Evolutionary conservation across 2,329 filamentous ascomycete species (phyloP).

Genomic region (Microsporum audouinii): DNA sequence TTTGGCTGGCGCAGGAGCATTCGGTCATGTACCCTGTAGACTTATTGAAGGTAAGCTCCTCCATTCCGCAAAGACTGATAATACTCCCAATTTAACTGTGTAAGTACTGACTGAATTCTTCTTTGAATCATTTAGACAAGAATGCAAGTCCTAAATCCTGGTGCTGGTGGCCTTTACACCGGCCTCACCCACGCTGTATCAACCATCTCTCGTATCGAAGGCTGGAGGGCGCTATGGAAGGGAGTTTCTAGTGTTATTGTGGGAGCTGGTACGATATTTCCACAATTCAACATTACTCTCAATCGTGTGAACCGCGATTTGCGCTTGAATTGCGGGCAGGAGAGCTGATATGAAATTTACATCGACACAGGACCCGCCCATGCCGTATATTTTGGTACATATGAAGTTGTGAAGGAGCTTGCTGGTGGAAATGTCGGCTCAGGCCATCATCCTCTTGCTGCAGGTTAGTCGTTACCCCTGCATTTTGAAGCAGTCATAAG

Average conservation of each 20-base stretch:
- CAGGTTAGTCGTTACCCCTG: conserved; percentile 48
- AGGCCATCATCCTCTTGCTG: conserved; percentile 85
- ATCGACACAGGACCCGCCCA: conserved; percentile 67
- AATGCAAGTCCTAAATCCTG: conserved; percentile 91
- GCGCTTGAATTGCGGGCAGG: background rate
- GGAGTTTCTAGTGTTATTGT: conserved; percentile 94
- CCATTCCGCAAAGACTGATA: background rate
- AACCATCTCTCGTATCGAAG: conserved; percentile 82
- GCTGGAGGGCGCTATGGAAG: conserved; percentile 83
- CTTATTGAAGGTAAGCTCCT: conserved; percentile 69
- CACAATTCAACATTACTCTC: background rate
- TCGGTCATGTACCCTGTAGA: conserved; percentile 99
- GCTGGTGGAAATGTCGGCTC: conserved; percentile 79
- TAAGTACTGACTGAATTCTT: conserved; percentile 4
- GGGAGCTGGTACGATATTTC: conserved; percentile 61
- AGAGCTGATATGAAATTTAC: background rate
- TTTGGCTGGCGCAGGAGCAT: conserved; percentile 57
- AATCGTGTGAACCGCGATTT: background rate
- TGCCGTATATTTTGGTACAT: conserved; percentile 96
- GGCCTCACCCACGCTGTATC: conserved; percentile 87
- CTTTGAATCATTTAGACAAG: conserved; percentile 55
- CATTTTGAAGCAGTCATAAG: background rate
- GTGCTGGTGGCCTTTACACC: conserved; percentile 67
- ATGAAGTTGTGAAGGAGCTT: conserved; percentile 90
- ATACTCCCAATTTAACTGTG: background rate